Conservation (phyloP, 257 asterid species). For the Nicotiana attenuata region DNA sequence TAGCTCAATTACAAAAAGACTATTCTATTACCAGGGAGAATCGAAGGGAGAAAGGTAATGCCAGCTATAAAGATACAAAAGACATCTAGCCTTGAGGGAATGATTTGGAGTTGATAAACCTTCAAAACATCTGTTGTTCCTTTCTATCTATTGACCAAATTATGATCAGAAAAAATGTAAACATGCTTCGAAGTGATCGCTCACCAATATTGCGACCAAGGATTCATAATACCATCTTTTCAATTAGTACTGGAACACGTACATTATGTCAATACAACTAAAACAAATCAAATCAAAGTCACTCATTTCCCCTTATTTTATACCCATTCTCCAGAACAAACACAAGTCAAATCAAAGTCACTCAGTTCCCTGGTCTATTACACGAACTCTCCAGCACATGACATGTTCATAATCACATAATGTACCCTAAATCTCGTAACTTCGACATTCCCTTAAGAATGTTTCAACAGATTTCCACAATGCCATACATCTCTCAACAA, state of each 20-base stretch:
- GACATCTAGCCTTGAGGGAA: too few relatives aligned
- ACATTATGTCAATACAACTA: background rate
- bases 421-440: background rate
- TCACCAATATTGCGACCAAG: background rate
- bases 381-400: background rate
- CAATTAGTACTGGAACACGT: background rate
- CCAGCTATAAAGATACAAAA: too few relatives aligned
- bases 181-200: background rate
- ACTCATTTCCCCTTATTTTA: too few relatives aligned
- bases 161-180: background rate
- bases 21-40: too few relatives aligned
- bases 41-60: too few relatives aligned
- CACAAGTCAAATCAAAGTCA: background rate
- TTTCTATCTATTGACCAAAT: background rate
- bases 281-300: background rate
- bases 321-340: too few relatives aligned
- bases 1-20: too few relatives aligned
- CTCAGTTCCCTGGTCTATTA: background rate
- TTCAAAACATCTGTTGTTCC: too few relatives aligned
- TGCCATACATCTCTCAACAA: background rate
- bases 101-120: too few relatives aligned
- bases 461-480: background rate
- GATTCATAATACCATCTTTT: background rate
- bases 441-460: background rate
- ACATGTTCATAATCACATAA: background rate